Evolutionary conservation across 108 stramenopile species (phyloP).

Genomic region (Cylindrotheca closterium): DNA sequence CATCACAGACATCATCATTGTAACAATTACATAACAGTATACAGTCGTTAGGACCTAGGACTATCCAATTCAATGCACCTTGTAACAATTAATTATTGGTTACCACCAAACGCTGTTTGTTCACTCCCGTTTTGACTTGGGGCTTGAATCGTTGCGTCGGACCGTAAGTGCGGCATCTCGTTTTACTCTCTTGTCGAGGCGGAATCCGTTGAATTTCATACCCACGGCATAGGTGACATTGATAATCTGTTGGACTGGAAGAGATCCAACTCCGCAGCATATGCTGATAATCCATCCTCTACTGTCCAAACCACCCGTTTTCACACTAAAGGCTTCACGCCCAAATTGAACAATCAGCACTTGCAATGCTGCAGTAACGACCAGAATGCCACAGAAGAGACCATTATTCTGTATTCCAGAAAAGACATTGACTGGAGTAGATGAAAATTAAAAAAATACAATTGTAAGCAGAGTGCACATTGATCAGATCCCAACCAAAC

Average conservation of each 20-base stretch:
- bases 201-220: conserved; percentile 10
- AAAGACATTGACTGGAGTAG: conserved; percentile 73
- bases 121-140: not conserved
- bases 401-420: conserved; percentile 72
- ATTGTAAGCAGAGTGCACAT: conserved; percentile 2
- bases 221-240: conserved; percentile 38
- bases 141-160: not conserved
- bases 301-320: conserved; percentile 50
- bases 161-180: not conserved
- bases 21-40: too few relatives aligned
- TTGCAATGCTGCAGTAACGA: conserved; percentile 82
- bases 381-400: conserved; percentile 80
- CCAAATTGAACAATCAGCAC: conserved; percentile 91
- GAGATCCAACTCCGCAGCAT: conserved; percentile 51
- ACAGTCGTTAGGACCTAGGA: too few relatives aligned
- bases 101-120: not conserved
- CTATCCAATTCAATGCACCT: too few relatives aligned
- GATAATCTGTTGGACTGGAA: conserved; percentile 68
- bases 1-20: too few relatives aligned
- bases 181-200: conserved; percentile 7
- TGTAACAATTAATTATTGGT: too few relatives aligned
- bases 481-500: not conserved
- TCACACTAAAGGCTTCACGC: conserved; percentile 67
- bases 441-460: conserved; percentile 2
- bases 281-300: conserved; percentile 53